These are phyloP conservation scores for Lipomyces chichibuensis DNA, from an alignment of 805 yeast species.

Conservation along the genomic window DNA sequence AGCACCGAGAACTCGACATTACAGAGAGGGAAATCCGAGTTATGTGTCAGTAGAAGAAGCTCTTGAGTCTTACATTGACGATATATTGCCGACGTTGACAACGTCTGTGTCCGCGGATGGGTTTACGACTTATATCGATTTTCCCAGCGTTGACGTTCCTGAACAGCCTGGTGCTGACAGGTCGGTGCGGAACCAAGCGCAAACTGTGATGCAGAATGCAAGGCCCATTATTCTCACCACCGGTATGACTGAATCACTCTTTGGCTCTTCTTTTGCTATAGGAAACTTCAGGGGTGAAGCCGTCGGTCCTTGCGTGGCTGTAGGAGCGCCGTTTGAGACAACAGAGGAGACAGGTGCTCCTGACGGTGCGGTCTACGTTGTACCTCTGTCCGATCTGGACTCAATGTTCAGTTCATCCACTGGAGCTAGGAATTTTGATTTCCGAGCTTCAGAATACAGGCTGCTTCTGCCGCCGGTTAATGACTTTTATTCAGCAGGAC, in stretches of 20 bases:
- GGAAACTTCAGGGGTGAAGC: constrained; percentile 50
- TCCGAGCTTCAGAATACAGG: constrained; percentile 6
- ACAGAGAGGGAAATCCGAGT: not conserved
- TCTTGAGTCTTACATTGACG: constrained; percentile 19
- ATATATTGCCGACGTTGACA: constrained; percentile 15
- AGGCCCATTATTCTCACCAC: constrained; percentile 17
- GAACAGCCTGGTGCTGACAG: not conserved
- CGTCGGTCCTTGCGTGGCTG: constrained; percentile 50
- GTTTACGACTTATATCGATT: constrained; percentile 16
- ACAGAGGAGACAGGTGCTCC: constrained; percentile 17
- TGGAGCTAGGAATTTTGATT: not conserved
- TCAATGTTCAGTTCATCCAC: constrained; percentile 13
- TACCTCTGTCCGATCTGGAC: constrained; percentile 31
- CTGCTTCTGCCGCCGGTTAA: constrained; percentile 12
- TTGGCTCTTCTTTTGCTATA: constrained; percentile 52
- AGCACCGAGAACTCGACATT: constrained; percentile 24
- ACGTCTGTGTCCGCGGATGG: constrained; percentile 13
- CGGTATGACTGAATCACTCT: constrained; percentile 45
- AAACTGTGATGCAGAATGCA: not conserved
- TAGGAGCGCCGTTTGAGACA: constrained; percentile 55
- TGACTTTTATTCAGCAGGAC: not conserved
- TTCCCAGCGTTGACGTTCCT: constrained; percentile 10
- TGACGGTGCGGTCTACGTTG: constrained; percentile 32
- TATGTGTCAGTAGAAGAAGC: constrained; percentile 7
- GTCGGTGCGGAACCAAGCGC: not conserved